A percentile compares a stretch with the other conserved stretches of the same genome.
These are phyloP conservation scores for Phytomonas francai DNA, from an alignment of 208 protist genomes.

Conservation along the genomic window DNA sequence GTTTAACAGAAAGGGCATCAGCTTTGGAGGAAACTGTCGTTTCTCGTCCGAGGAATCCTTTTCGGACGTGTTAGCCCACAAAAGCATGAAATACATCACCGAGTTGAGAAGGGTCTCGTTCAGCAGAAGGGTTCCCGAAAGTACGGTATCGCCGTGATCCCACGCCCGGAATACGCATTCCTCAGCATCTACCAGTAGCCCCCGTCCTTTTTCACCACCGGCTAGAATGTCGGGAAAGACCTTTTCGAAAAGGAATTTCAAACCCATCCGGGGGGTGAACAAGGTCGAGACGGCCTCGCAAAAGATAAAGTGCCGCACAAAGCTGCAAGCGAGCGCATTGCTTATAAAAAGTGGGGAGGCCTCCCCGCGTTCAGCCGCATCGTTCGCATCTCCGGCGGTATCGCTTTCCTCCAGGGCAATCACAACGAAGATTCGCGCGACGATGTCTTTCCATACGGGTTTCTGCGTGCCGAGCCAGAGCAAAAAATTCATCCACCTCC, in stretches of 20 bases:
- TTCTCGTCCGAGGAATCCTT: not conserved
- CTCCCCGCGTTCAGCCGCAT: not conserved
- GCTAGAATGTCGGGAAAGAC: not conserved
- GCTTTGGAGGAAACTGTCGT: conserved; percentile 17
- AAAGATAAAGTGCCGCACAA: conserved; percentile 17
- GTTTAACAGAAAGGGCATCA: conserved; percentile 29
- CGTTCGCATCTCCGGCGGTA: not conserved
- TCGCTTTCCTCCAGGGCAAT: not conserved
- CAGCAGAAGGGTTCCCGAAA: conserved; percentile 19
- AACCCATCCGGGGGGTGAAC: not conserved
- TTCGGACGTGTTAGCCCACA: conserved; percentile 13
- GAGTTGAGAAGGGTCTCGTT: conserved; percentile 41
- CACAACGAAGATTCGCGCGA: not conserved
- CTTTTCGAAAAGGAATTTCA: not conserved
- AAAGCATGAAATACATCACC: conserved; percentile 51
- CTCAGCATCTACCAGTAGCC: conserved; percentile 13
- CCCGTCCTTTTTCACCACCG: not conserved
- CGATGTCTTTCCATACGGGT: not conserved
- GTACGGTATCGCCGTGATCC: conserved; percentile 28
- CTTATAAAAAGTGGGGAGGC: not conserved
- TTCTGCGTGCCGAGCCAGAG: not conserved
- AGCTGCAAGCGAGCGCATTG: not conserved
- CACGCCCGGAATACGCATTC: conserved; percentile 28
- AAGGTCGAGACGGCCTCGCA: conserved; percentile 14
- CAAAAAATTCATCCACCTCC: not conserved